Evolutionary conservation across 148 eudicot genomes (phyloP), one percentile per base, ranked within the genome.

Genomic region (Chenopodium album): DNA sequence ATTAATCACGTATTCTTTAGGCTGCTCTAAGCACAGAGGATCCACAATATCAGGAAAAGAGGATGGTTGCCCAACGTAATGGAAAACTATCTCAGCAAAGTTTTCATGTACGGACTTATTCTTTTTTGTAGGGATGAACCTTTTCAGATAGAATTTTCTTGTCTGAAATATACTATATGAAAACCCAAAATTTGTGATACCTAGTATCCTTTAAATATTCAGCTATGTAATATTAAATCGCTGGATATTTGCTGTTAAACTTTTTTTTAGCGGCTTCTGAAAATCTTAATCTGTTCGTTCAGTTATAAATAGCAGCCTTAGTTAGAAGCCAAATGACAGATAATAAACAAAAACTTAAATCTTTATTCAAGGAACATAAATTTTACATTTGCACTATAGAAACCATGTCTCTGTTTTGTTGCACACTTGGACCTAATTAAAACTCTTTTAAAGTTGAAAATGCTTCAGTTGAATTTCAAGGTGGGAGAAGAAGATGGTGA

Each of bases 1-100:
- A 41, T 41, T 41, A 41, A 41, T 41, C 5, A 41, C 44, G 44
- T 41, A 1, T 56, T 56, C 16, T 56, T 3, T 56, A 96, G 99
- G 99, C 97, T 82, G 91, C 95, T 26, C 81, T 96, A 62, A 91
- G 86, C 80, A 92, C 97, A 11, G 98, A 96, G 82, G 99, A 96
- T 90, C 99, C 99, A 60, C 98, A 89, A 84, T 96, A 96, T 89
- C 99, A 96, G 87, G 99, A 94, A 65, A 96, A 96, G 88, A 89
- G 99, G 86, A 84, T 96, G 95, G 99, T 91, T 87, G 99, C 97
- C 80, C 99, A 96, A 81, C 87, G 94, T 78, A 91, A 96, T 84
- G 97, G 98, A 77, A 96, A 92, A 84, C 78, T 94, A 60, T 91
- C 99, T 62, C 81, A 89, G 69, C 98, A 96, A 87, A 56, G 77